Evolutionary conservation across 192 early-diverging fungal species (phyloP).

Genomic region (Lobosporangium transversale): DNA sequence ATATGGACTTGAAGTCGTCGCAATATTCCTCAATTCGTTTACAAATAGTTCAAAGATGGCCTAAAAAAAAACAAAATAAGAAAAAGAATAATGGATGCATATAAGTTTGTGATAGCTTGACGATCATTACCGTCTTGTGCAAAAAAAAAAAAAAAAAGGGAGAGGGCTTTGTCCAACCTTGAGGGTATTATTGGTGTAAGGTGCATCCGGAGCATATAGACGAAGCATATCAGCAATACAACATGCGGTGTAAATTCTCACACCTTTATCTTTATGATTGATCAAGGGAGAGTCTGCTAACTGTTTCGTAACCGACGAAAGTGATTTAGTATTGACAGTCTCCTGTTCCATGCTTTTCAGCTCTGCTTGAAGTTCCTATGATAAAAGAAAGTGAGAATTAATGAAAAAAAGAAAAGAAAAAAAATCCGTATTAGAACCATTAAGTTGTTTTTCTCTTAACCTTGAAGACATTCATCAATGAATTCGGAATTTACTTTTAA

Average conservation of each 20-base stretch:
- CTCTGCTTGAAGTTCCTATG: constrained; percentile 80
- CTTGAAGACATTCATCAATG: not conserved
- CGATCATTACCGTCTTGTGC: not conserved
- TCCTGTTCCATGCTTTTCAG: constrained; percentile 82
- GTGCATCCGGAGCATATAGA: constrained; percentile 93
- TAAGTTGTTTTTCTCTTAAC: not conserved
- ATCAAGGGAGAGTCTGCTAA: constrained; percentile 75
- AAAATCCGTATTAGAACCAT: not conserved
- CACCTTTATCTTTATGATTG: constrained; percentile 82
- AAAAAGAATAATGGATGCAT: no score
- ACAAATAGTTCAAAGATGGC: constrained; percentile 87
- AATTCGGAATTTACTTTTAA: constrained; percentile 27
- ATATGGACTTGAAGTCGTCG: constrained; percentile 67
- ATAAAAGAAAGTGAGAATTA: not conserved
- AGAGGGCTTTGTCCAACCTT: no score
- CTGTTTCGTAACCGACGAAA: constrained; percentile 70
- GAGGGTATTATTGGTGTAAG: constrained; percentile 82
- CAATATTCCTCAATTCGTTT: constrained; percentile 74
- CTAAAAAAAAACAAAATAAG: no score
- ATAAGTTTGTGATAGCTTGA: not conserved
- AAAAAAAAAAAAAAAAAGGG: no score
- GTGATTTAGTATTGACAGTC: constrained; percentile 71
- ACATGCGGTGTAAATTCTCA: constrained; percentile 78
- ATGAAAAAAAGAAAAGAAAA: constrained; percentile 2
- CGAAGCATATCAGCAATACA: constrained; percentile 93